Base-by-base conservation (phyloP, 2,329 filamentous ascomycete genomes). In the Grosmannia huntii region DNA sequence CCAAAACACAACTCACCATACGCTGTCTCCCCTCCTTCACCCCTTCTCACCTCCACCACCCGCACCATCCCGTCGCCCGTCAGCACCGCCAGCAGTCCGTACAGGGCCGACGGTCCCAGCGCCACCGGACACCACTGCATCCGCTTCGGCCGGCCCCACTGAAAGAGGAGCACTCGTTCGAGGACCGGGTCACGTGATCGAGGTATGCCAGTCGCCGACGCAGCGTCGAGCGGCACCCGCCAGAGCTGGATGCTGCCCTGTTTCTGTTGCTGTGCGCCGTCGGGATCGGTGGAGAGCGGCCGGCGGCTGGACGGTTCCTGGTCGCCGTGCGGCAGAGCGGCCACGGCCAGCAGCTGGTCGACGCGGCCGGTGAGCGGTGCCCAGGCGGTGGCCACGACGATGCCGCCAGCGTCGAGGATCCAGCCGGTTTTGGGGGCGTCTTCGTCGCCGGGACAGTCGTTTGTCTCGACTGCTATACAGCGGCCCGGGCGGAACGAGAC, bases 341-440 rank as follows among this genome's bases (percentile, higher is more conserved):
- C 75, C 33, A 83, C 64, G 2, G 79, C 79, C 10, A 83, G 72
- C 28, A 80, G 65, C 64, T 82, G 79, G 4, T 71, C 66, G 7
- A 68, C 64, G 21, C 69, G 65, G 11, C 67, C 67, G 3, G 66
- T 64, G 2, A 68, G 62, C 2, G 76, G 75, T 1, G 75, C 76
- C 81, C 81, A 84, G 53, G 73, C 75, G 67, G 83, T 75, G 28
- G 74, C 70, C 5, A 78, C 67, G 5, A 80, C 74, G 16, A 81
- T 72, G 55, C 80, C 80, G 12, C 78, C 79, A 0, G 75, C 71
- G 59, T 84, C 76, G 16, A 84, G 64, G 62, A 82, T 69, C 77
- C 78, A 82, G 4, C 78, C 79, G 5, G 46, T 41, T 1, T 49
- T 25, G 10, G 4, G 27, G 27, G 27, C 31, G 9, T 33, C 11